Evolutionary conservation across 352 stramenopile genomes (phyloP).

Genomic region (Phytophthora syringae): DNA sequence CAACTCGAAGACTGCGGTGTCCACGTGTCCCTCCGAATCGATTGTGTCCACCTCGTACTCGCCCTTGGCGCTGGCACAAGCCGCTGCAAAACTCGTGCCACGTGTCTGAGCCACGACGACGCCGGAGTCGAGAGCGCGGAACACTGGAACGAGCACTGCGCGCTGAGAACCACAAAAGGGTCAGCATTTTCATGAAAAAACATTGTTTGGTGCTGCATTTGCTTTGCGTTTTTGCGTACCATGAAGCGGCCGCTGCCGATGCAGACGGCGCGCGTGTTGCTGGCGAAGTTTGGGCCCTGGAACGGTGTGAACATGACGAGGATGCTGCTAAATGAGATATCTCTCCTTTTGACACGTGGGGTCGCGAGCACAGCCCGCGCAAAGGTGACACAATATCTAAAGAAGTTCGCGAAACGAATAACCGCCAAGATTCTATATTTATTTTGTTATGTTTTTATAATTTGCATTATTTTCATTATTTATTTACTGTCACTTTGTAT

Average conservation of each 20-base stretch:
- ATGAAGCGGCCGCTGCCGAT: slow-evolving; percentile 80
- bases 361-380: neutral
- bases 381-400: neutral
- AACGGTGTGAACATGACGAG: slow-evolving; percentile 40
- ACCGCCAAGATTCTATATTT: too few relatives aligned
- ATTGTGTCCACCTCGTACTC: slow-evolving; percentile 77
- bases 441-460: too few relatives aligned
- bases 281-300: slow-evolving; percentile 26
- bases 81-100: slow-evolving; percentile 58
- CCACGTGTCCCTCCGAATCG: slow-evolving; percentile 40
- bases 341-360: neutral
- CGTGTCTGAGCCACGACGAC: slow-evolving; percentile 74
- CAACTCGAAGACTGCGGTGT: slow-evolving; percentile 44
- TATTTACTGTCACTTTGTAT: too few relatives aligned
- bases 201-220: neutral
- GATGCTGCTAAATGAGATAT: neutral
- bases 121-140: slow-evolving; percentile 41
- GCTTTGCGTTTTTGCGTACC: slow-evolving; percentile 31
- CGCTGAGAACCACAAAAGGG: slow-evolving; percentile 34
- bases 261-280: slow-evolving; percentile 49
- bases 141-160: slow-evolving; percentile 63
- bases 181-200: neutral
- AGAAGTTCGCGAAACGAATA: too few relatives aligned
- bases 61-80: slow-evolving; percentile 34
- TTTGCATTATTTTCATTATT: too few relatives aligned